Evolutionary conservation across 768 basidiomycete species (phyloP).

Genomic region (Lanmaoa pseudosensibilis): DNA sequence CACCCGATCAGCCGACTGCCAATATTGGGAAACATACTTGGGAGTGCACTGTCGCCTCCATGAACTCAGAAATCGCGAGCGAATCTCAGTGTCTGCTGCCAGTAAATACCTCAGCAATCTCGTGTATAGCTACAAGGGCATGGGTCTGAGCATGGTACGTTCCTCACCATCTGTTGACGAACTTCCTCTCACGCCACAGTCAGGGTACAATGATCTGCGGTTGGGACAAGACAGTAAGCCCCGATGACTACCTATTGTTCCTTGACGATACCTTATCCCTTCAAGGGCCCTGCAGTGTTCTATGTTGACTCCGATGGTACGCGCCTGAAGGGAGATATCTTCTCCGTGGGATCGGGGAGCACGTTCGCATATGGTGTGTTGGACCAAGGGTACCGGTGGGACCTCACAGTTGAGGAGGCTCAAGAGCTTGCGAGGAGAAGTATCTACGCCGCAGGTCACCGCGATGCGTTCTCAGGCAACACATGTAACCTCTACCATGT

Average conservation of each 20-base stretch:
- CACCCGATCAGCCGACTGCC: conserved; percentile 73
- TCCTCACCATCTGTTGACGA: background rate
- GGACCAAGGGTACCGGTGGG: conserved; percentile 94
- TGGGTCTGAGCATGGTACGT: conserved; percentile 98
- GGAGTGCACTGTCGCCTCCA: conserved; percentile 97
- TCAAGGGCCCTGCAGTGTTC: conserved; percentile 86
- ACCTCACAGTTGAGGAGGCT: conserved; percentile 89
- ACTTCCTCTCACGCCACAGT: background rate
- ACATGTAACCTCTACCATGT: conserved; percentile 95
- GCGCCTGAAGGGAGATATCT: conserved; percentile 93
- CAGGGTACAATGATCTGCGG: conserved; percentile 99
- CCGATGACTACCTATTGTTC: background rate
- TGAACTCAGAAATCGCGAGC: conserved; percentile 93
- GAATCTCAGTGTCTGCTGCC: conserved; percentile 98
- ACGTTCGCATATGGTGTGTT: conserved; percentile 99
- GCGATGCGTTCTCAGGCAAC: conserved; percentile 96
- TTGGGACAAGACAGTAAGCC: conserved; percentile 94
- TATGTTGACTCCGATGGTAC: conserved; percentile 98
- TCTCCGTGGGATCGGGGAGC: conserved; percentile 97
- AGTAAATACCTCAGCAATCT: conserved; percentile 97
- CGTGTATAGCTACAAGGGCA: conserved; percentile 97
- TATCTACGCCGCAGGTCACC: conserved; percentile 96
- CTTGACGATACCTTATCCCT: conserved; percentile 11
- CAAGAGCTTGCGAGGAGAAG: conserved; percentile 91
- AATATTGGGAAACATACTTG: conserved; percentile 99